Base-by-base conservation (phyloP, 306 rosid genomes). In the Ceratonia siliqua region DNA sequence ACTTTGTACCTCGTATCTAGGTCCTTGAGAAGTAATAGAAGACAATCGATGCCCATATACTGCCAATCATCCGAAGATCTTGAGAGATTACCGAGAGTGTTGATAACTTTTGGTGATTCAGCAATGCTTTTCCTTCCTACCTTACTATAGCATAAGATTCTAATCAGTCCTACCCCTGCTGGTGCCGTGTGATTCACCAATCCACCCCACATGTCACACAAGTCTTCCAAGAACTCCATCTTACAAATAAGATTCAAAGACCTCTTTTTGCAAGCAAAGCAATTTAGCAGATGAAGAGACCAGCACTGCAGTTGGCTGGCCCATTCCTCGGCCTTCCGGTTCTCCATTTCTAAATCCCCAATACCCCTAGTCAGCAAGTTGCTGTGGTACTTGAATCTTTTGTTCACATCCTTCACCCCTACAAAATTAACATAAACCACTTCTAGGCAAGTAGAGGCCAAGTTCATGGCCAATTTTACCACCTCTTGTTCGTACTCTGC, bases 61-160 rank as follows among this genome's bases (percentile, higher is more conserved):
- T 92, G 98, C 96, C 98, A 92, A 72, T 92, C 91, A 82, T 92
- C 92, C 2, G 91, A 92, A 70, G 98, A 92, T 75, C 94, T 83
- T 5, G 96, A 84, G 18, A 92, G 77, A 58, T 88, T 92, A 30
- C 94, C 80, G 0, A 92, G 81, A 49, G 45, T 14, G 5, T 69
- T 74, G 33, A 92, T 14, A 25, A 87, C 83, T 72, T 85, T 82
- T 46, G 46, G 82, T 5, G 67, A 82, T 42, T 82, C 81, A 46
- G 85, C 72, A 76, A 92, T 77, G 35, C 5, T 71, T 80, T 74
- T 81, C 73, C 96, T 90, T 65, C 96, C 93, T 6, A 75, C 2
- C 74, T 84, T 87, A 43, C 61, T 85, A 28, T 90, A 87, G 62
- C 92, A 88, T 71, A 90, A 72, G 61, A 88, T 88, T 84, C 96